These are phyloP conservation scores for Fagopyrum homotropicum DNA, from an alignment of 148 eudicot genomes.

Conservation along the genomic window DNA sequence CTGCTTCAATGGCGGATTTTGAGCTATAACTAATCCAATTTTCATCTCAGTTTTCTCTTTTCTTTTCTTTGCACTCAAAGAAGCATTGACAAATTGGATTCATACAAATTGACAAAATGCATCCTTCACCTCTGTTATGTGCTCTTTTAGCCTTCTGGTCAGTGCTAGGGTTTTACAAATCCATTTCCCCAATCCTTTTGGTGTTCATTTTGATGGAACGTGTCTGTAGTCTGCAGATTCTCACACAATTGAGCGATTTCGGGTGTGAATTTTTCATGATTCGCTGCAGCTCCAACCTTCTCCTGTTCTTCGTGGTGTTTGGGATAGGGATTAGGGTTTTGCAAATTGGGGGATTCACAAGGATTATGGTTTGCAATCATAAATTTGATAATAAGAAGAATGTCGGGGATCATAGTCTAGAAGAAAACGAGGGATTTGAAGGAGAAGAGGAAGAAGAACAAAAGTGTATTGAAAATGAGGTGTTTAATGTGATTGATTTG, in stretches of 20 bases:
- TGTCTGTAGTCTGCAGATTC: constrained; percentile 37
- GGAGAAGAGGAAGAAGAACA: constrained; percentile 14
- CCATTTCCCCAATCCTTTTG: constrained; percentile 22
- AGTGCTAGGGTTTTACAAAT: constrained; percentile 31
- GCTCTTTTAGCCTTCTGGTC: constrained; percentile 28
- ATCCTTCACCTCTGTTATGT: constrained; percentile 22
- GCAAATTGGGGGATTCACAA: constrained; percentile 27
- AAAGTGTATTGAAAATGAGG: constrained; percentile 35
- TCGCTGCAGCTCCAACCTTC: constrained; percentile 32
- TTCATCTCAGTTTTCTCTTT: neutral
- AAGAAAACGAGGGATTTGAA: constrained; percentile 16
- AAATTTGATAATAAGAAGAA: constrained; percentile 9
- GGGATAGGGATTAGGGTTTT: constrained; percentile 35
- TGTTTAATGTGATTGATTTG: constrained; percentile 37
- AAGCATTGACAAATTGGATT: constrained; percentile 1
- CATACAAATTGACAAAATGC: neutral
- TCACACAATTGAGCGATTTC: constrained; percentile 32
- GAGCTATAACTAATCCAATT: neutral
- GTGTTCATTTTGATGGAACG: constrained; percentile 47
- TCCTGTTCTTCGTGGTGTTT: constrained; percentile 32
- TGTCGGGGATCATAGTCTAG: neutral
- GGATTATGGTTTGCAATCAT: constrained; percentile 13
- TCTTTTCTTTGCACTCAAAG: constrained; percentile 8
- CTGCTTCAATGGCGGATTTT: constrained; percentile 1
- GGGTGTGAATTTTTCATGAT: constrained; percentile 49